Evolutionary conservation across 352 stramenopile genomes (phyloP).

Genomic region (Globisporangium nodosum): DNA sequence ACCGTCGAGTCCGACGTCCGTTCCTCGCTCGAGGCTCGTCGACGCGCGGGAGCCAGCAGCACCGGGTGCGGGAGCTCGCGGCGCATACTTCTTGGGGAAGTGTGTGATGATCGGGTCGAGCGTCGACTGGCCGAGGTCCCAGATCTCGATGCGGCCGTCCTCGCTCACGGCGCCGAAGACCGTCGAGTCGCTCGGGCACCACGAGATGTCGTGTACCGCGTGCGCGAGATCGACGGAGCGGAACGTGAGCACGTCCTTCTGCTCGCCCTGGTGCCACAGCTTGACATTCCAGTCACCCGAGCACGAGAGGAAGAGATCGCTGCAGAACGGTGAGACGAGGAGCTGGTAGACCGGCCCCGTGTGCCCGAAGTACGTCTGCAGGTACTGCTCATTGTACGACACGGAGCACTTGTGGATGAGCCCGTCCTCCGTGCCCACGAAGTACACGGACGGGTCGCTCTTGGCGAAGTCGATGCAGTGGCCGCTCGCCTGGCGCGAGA

Average conservation of each 20-base stretch:
- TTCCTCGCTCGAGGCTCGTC: conserved; percentile 3
- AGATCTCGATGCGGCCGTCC: conserved; percentile 90
- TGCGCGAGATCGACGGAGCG: conserved; percentile 72
- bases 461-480: conserved; percentile 85
- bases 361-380: conserved; percentile 88
- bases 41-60: background rate
- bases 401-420: conserved; percentile 90
- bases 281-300: conserved; percentile 89
- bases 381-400: conserved; percentile 93
- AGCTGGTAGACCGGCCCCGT: conserved; percentile 88
- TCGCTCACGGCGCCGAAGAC: conserved; percentile 85
- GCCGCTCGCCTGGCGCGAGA: conserved; percentile 84
- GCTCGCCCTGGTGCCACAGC: conserved; percentile 70
- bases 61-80: conserved; percentile 4
- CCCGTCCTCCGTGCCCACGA: conserved; percentile 89
- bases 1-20: background rate
- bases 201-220: conserved; percentile 80
- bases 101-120: conserved; percentile 81
- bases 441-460: conserved; percentile 83
- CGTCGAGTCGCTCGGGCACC: conserved; percentile 77
- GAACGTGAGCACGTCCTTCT: conserved; percentile 57
- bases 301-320: conserved; percentile 84
- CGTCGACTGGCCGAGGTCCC: conserved; percentile 81
- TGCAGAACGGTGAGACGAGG: conserved; percentile 81
- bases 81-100: conserved; percentile 55